phyloP scores from a whole-genome alignment of 495 filamentous ascomycete genomes.

The Penicillium atrosanguineum region DNA sequence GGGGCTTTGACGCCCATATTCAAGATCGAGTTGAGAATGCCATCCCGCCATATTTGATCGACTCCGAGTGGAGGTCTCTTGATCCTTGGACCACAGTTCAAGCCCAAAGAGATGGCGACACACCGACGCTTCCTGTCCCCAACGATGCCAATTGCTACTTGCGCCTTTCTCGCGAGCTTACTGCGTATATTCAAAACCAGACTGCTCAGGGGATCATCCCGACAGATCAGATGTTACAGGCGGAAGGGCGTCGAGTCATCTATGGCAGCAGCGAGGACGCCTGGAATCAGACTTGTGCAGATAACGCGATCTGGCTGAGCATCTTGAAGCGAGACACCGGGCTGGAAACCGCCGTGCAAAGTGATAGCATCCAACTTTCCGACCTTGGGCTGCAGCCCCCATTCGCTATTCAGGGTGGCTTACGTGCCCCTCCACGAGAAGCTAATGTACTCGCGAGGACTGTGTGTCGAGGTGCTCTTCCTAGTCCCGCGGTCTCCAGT shows the following conservation, averaged over 20 bases:
- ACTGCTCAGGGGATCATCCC: slow-evolving; percentile 50
- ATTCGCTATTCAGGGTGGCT: slow-evolving; percentile 31
- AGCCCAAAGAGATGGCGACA: slow-evolving; percentile 10
- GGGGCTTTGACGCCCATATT: slow-evolving; percentile 71
- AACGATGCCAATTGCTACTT: slow-evolving; percentile 43
- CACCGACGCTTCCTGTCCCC: slow-evolving; percentile 27
- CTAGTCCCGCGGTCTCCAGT: slow-evolving; percentile 29
- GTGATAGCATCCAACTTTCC: slow-evolving; percentile 34
- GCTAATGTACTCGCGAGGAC: slow-evolving; percentile 29
- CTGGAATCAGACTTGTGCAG: slow-evolving; percentile 72
- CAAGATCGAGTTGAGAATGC: slow-evolving; percentile 69
- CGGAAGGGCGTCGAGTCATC: slow-evolving; percentile 60
- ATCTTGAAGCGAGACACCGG: slow-evolving; percentile 65
- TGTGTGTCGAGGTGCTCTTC: slow-evolving; percentile 22
- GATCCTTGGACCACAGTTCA: slow-evolving; percentile 36
- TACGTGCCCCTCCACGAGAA: slow-evolving; percentile 30
- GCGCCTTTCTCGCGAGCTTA: slow-evolving; percentile 59
- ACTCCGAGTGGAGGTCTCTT: slow-evolving; percentile 35
- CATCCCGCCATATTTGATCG: slow-evolving; percentile 60
- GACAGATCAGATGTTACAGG: slow-evolving; percentile 61
- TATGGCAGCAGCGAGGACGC: slow-evolving; percentile 61
- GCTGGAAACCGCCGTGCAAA: slow-evolving; percentile 35
- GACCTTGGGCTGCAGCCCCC: slow-evolving; percentile 44
- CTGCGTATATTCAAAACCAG: slow-evolving; percentile 51
- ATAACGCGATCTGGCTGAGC: slow-evolving; percentile 62